These are phyloP conservation scores for Tetrahymena malaccensis DNA, from an alignment of 73 alveolate species.

Conservation along the genomic window DNA sequence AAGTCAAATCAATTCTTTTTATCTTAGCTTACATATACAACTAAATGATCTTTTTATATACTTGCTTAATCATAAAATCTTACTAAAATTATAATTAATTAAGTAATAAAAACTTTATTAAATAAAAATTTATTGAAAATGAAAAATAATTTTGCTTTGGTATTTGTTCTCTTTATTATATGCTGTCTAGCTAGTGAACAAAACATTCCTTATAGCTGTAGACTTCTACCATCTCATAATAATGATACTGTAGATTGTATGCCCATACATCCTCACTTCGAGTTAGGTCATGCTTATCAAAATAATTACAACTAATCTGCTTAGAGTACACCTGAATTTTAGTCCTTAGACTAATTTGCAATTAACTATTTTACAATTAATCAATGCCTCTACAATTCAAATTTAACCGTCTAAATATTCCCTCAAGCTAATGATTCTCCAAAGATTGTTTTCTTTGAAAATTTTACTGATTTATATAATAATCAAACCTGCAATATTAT, in stretches of 20 bases:
- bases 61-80: too few relatives aligned
- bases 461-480: neutral
- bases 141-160: too few relatives aligned
- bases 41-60: too few relatives aligned
- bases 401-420: neutral
- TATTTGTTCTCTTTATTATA: too few relatives aligned
- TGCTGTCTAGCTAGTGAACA: too few relatives aligned
- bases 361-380: neutral
- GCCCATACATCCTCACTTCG: neutral
- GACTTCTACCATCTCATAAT: too few relatives aligned
- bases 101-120: too few relatives aligned
- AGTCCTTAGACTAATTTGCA: neutral
- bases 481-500: neutral
- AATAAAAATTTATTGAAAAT: too few relatives aligned
- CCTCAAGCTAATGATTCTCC: neutral
- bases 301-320: neutral
- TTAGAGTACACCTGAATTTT: neutral
- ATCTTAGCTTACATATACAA: too few relatives aligned
- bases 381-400: neutral
- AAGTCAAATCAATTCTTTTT: too few relatives aligned
- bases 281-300: neutral
- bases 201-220: too few relatives aligned
- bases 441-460: neutral
- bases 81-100: too few relatives aligned
- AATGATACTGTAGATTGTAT: neutral